phyloP scores from a whole-genome alignment of 2,329 filamentous ascomycete species.

The Colletotrichum graminicola region DNA sequence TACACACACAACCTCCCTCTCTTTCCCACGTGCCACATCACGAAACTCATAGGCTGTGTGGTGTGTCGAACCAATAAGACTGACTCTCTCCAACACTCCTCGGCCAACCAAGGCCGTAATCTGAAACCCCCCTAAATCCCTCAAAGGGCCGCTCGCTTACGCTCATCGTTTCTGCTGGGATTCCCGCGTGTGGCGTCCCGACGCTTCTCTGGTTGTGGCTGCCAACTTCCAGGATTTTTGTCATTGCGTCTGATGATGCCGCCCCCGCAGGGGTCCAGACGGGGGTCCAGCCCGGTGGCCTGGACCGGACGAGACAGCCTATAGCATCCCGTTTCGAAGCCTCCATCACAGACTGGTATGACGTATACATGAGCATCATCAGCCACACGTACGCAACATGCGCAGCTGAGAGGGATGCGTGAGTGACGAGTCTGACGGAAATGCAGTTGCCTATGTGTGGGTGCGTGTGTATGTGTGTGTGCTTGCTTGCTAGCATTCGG shows the following conservation, averaged over 20 bases:
- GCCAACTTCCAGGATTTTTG: constrained; percentile 40
- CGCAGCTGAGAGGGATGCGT: constrained; percentile 24
- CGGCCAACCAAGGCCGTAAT: not conserved
- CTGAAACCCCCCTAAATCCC: not conserved
- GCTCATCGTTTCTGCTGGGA: not conserved
- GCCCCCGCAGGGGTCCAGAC: constrained; percentile 29
- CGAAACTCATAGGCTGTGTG: constrained; percentile 3
- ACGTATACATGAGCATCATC: constrained; percentile 37
- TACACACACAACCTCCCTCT: not conserved
- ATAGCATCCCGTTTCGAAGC: constrained; percentile 35
- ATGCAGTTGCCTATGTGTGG: not conserved
- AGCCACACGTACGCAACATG: constrained; percentile 35
- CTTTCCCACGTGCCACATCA: constrained; percentile 15
- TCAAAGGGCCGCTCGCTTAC: not conserved
- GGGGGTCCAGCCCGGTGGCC: constrained; percentile 24
- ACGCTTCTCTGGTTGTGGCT: constrained; percentile 26
- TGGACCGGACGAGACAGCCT: constrained; percentile 25
- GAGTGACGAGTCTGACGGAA: constrained; percentile 38
- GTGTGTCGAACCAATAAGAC: not conserved
- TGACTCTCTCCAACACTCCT: not conserved
- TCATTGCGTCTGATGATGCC: constrained; percentile 28
- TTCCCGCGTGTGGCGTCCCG: constrained; percentile 27
- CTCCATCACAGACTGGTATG: constrained; percentile 40
- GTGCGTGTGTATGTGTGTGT: not conserved
- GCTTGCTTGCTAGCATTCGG: not conserved